Conservation (phyloP, 768 basidiomycete species). For the Amanita exitialis region DNA sequence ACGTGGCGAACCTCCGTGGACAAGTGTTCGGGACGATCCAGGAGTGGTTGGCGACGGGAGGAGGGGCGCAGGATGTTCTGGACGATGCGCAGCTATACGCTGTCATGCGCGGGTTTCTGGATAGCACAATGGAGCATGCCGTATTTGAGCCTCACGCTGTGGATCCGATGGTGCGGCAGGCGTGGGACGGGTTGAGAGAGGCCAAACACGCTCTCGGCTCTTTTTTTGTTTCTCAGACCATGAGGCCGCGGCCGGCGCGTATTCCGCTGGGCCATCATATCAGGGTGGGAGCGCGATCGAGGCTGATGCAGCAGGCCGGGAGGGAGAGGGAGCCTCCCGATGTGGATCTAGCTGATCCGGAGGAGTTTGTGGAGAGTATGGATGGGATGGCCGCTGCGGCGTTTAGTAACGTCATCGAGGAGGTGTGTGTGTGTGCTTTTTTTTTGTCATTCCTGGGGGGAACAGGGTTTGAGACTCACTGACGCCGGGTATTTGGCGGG, state of each 20-base stretch:
- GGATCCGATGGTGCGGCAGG: slow-evolving; percentile 34
- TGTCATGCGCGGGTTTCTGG: slow-evolving; percentile 51
- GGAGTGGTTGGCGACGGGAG: slow-evolving; percentile 66
- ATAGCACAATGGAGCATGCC: slow-evolving; percentile 40
- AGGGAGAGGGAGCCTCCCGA: slow-evolving; percentile 48
- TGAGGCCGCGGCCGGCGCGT: slow-evolving; percentile 38
- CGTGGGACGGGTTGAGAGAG: slow-evolving; percentile 34
- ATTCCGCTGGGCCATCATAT: slow-evolving; percentile 10
- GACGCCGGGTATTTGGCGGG: background rate
- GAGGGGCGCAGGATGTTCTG: slow-evolving; percentile 70
- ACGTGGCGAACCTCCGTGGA: slow-evolving; percentile 40
- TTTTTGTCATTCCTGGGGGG: slow-evolving; percentile 3
- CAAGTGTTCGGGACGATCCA: slow-evolving; percentile 57
- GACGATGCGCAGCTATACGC: slow-evolving; percentile 59
- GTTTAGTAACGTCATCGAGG: slow-evolving; percentile 68
- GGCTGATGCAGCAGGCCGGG: slow-evolving; percentile 26
- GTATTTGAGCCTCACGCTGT: slow-evolving; percentile 33
- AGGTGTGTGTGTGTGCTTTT: slow-evolving; percentile 32
- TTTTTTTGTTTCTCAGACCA: slow-evolving; percentile 44
- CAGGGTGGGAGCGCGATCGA: slow-evolving; percentile 15
- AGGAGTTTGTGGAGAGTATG: slow-evolving; percentile 68
- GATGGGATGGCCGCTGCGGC: slow-evolving; percentile 71
- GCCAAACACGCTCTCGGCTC: slow-evolving; percentile 29
- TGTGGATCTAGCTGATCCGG: slow-evolving; percentile 51
- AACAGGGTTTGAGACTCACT: background rate